phyloP scores from a whole-genome alignment of 2,329 filamentous ascomycete species.

The Fusarium anguioides region DNA sequence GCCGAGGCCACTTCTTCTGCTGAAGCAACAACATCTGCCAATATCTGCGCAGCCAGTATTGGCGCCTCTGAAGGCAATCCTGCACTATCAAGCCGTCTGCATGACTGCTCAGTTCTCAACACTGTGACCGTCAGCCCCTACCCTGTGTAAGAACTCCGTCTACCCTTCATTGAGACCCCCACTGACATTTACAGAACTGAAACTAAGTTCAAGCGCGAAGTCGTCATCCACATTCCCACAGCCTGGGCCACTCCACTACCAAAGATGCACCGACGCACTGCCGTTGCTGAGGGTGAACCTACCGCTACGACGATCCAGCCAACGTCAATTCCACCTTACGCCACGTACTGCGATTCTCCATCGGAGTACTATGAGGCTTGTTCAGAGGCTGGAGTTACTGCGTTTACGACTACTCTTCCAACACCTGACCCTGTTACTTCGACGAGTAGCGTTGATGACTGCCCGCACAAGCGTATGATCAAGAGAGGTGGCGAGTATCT shows the following conservation, averaged over 20 bases:
- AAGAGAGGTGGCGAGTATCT: neutral
- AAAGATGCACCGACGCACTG: neutral
- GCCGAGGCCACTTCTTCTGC: neutral
- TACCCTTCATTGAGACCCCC: rapidly evolving
- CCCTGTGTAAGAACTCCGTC: neutral
- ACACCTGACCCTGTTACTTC: neutral
- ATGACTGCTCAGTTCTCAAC: conserved; percentile 12
- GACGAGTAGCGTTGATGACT: neutral
- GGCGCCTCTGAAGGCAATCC: neutral
- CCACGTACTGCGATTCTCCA: conserved; percentile 19
- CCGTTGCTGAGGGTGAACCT: neutral
- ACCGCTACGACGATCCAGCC: conserved; percentile 23
- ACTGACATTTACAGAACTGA: neutral
- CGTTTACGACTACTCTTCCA: conserved; percentile 6
- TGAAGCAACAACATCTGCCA: neutral
- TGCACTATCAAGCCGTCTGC: neutral
- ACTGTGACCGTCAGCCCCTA: conserved; percentile 18
- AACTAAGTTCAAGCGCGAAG: neutral
- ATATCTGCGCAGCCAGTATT: neutral
- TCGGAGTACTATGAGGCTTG: conserved; percentile 26
- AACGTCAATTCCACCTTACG: conserved; percentile 3
- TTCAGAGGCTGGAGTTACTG: conserved; percentile 5
- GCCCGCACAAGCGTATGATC: neutral
- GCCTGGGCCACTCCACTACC: neutral
- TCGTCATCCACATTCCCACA: conserved; percentile 15